Percentiles rank a stretch among this genome's conserved stretches.
Conservation (phyloP, 2,329 filamentous ascomycete genomes). For the Sporothrix euskadiensis region DNA sequence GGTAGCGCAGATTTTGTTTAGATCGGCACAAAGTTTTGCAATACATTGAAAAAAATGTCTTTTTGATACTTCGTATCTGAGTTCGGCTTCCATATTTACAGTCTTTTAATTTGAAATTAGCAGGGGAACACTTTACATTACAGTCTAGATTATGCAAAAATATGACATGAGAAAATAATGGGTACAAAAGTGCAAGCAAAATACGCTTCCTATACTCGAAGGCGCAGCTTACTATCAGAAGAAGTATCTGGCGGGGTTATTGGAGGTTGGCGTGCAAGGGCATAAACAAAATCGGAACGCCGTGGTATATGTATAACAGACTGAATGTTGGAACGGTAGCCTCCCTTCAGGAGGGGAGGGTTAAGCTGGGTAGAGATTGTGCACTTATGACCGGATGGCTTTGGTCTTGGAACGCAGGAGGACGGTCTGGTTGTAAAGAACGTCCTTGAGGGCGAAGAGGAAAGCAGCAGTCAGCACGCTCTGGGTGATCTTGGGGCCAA, state of each 20-base stretch:
- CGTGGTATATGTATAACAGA: conserved; percentile 18
- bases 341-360: not conserved
- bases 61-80: not conserved
- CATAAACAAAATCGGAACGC: conserved; percentile 5
- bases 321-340: not conserved
- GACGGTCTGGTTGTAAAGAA: conserved; percentile 81
- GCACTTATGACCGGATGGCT: conserved; percentile 39
- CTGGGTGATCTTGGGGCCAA: conserved; percentile 94
- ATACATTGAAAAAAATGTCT: not conserved
- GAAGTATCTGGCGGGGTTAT: not conserved
- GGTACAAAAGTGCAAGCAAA: not conserved
- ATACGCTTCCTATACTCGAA: not conserved
- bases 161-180: not conserved
- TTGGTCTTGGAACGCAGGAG: conserved; percentile 58
- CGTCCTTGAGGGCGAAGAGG: conserved; percentile 97
- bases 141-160: not conserved
- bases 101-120: not conserved
- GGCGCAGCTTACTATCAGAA: not conserved
- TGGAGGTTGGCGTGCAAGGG: not conserved
- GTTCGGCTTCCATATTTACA: conserved; percentile 10
- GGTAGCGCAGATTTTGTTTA: not conserved
- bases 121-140: not conserved
- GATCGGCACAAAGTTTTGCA: not conserved
- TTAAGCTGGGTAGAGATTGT: not conserved
- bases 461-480: conserved; percentile 95